These are phyloP conservation scores for Yamadazyma oceani DNA, from an alignment of 1,139 yeast species.

Conservation along the genomic window DNA sequence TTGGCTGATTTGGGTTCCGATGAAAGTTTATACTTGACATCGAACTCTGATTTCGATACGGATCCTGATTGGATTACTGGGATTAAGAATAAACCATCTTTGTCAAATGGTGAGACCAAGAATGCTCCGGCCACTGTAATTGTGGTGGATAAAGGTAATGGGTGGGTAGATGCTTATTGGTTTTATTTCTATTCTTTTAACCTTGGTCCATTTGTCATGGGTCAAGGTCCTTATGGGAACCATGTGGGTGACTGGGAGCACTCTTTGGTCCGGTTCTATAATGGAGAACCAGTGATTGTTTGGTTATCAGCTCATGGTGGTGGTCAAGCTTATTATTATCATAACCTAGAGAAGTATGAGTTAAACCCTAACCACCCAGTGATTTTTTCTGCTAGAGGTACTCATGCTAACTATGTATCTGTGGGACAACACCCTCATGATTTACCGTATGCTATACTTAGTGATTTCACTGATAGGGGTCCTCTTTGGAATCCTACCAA, in stretches of 20 bases:
- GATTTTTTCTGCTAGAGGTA: slow-evolving; percentile 88
- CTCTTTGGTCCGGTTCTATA: slow-evolving; percentile 76
- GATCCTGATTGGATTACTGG: slow-evolving; percentile 93
- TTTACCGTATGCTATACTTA: slow-evolving; percentile 83
- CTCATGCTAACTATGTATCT: slow-evolving; percentile 96
- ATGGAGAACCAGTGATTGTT: slow-evolving; percentile 81
- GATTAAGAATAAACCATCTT: slow-evolving; percentile 59
- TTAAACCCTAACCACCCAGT: slow-evolving; percentile 57
- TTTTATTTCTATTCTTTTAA: slow-evolving; percentile 93
- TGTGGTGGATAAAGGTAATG: slow-evolving; percentile 89
- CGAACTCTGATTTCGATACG: slow-evolving; percentile 65
- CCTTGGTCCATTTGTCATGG: slow-evolving; percentile 96
- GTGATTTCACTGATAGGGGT: slow-evolving; percentile 94
- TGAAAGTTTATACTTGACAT: slow-evolving; percentile 52
- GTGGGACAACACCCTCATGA: slow-evolving; percentile 97
- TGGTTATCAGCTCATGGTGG: slow-evolving; percentile 99
- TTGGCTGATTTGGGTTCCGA: slow-evolving; percentile 34
- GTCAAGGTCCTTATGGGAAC: slow-evolving; percentile 94
- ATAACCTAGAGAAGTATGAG: slow-evolving; percentile 70
- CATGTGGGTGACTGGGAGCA: slow-evolving; percentile 99
- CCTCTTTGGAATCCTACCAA: slow-evolving; percentile 90
- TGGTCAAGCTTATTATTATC: slow-evolving; percentile 83
- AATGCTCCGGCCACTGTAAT: slow-evolving; percentile 81
- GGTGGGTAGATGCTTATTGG: slow-evolving; percentile 94
- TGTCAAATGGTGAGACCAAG: slow-evolving; percentile 66